Conservation (phyloP, 768 basidiomycete genomes). For the Suillus occidentalis region DNA sequence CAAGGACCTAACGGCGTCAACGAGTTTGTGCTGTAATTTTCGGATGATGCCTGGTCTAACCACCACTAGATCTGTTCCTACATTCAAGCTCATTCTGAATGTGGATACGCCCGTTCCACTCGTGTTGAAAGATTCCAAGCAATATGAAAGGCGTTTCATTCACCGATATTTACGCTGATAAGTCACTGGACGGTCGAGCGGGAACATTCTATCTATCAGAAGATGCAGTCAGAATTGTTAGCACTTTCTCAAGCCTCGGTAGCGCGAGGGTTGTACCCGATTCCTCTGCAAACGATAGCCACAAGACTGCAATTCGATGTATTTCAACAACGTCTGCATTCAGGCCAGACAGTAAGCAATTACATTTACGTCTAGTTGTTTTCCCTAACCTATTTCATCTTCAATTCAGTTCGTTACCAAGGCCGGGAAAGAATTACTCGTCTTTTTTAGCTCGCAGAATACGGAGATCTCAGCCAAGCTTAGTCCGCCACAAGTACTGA, state of each 20-base stretch:
- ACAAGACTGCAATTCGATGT: slow-evolving; percentile 48
- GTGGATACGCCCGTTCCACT: slow-evolving; percentile 52
- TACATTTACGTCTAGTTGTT: neutral
- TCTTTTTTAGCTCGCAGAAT: slow-evolving; percentile 58
- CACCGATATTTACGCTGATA: slow-evolving; percentile 39
- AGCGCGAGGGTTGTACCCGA: slow-evolving; percentile 47
- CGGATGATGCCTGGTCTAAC: neutral
- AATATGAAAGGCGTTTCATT: slow-evolving; percentile 33
- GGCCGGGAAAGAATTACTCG: slow-evolving; percentile 51
- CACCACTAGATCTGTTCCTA: slow-evolving; percentile 24
- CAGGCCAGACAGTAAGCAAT: slow-evolving; percentile 52
- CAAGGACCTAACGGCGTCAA: slow-evolving; percentile 3
- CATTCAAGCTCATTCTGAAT: slow-evolving; percentile 52
- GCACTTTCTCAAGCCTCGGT: slow-evolving; percentile 51
- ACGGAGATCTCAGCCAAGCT: slow-evolving; percentile 45
- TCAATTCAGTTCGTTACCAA: slow-evolving; percentile 56
- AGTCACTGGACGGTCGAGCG: slow-evolving; percentile 41
- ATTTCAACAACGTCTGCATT: slow-evolving; percentile 49
- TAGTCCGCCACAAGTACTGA: slow-evolving; percentile 46
- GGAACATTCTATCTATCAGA: slow-evolving; percentile 60
- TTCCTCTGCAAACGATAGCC: slow-evolving; percentile 38
- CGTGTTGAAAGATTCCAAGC: slow-evolving; percentile 40
- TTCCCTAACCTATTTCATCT: slow-evolving; percentile 2
- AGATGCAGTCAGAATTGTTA: slow-evolving; percentile 49
- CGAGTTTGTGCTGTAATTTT: slow-evolving; percentile 21